A percentile compares a stretch with the other conserved stretches of the same genome.
phyloP scores from a whole-genome alignment of 169 alveolate species.

The Plasmodium vinckei region DNA sequence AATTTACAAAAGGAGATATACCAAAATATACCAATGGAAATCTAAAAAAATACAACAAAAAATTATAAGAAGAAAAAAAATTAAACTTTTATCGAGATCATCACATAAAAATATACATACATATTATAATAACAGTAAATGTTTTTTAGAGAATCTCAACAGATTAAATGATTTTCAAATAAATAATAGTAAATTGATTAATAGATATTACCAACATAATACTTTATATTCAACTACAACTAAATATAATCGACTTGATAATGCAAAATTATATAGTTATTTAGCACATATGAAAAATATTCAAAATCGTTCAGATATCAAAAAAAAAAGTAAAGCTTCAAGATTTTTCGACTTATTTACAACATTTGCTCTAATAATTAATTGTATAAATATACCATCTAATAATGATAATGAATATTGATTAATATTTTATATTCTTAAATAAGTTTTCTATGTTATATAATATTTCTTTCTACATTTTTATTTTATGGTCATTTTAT shows the following conservation, averaged over 20 bases:
- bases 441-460: too few species aligned
- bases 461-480: neutral
- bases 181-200: constrained; percentile 8
- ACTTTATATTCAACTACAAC: constrained; percentile 6
- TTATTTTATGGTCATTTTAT: neutral
- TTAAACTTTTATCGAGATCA: constrained; percentile 28
- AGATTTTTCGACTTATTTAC: constrained; percentile 64
- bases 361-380: constrained; percentile 67
- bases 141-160: neutral
- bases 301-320: constrained; percentile 39
- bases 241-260: constrained; percentile 15
- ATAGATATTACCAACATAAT: neutral
- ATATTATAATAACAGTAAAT: constrained; percentile 43
- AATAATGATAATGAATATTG: constrained; percentile 67
- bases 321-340: constrained; percentile 70
- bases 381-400: constrained; percentile 69
- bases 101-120: constrained; percentile 23
- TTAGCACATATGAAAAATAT: constrained; percentile 44
- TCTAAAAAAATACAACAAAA: constrained; percentile 24
- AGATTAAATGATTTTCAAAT: neutral
- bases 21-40: constrained; percentile 40
- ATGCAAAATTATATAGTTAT: constrained; percentile 40
- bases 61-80: constrained; percentile 32
- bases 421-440: too few species aligned
- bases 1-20: constrained; percentile 26